Percentiles rank a stretch among this genome's conserved stretches.
phyloP scores from a whole-genome alignment of 352 stramenopile genomes.

The Phytopythium aichiense region DNA sequence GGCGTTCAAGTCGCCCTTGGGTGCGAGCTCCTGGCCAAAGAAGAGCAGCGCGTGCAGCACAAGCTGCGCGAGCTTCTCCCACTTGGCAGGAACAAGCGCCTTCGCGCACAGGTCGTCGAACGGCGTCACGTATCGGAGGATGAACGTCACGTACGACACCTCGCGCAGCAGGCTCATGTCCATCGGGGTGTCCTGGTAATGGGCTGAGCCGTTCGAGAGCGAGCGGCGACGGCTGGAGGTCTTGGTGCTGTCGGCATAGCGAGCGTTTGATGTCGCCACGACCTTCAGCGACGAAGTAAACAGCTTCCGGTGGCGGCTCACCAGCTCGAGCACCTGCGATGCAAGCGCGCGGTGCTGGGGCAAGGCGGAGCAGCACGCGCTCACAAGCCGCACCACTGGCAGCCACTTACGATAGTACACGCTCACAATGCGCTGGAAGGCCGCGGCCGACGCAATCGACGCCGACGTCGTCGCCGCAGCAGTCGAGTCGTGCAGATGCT shows the following conservation, averaged over 20 bases:
- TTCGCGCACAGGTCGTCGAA: constrained; percentile 68
- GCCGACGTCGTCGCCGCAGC: constrained; percentile 24
- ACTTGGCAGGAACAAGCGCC: constrained; percentile 54
- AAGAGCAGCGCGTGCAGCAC: constrained; percentile 66
- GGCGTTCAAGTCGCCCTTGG: constrained; percentile 29
- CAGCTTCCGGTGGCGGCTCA: constrained; percentile 68
- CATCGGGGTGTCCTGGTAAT: constrained; percentile 7
- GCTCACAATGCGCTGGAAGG: constrained; percentile 54
- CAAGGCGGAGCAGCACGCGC: constrained; percentile 49
- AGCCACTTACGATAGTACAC: constrained; percentile 81
- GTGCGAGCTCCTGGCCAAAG: constrained; percentile 53
- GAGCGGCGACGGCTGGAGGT: not conserved
- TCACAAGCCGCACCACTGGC: constrained; percentile 60
- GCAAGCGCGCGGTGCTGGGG: constrained; percentile 68
- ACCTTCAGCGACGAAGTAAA: constrained; percentile 68
- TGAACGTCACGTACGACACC: constrained; percentile 69
- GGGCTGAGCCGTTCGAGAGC: not conserved
- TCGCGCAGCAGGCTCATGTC: constrained; percentile 66
- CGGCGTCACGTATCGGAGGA: constrained; percentile 76
- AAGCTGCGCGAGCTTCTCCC: constrained; percentile 71
- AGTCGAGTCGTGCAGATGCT: constrained; percentile 38
- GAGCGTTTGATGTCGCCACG: constrained; percentile 8
- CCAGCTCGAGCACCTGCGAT: constrained; percentile 48
- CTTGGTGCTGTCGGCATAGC: not conserved
- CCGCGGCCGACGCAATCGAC: constrained; percentile 28